These are phyloP conservation scores for Zygnema cylindricum DNA, from an alignment of 139 green algal species.

Conservation along the genomic window DNA sequence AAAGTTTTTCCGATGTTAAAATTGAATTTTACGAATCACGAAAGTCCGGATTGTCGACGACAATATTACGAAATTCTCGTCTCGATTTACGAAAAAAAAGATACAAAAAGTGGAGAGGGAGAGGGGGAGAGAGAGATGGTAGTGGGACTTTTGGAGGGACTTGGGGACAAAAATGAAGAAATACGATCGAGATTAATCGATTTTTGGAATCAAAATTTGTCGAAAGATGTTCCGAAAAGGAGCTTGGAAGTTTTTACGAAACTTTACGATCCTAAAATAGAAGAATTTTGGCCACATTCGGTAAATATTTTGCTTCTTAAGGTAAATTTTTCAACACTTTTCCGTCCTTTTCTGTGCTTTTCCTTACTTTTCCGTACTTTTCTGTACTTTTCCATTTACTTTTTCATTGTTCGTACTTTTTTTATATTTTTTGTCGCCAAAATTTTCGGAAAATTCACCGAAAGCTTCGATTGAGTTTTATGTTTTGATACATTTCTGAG, in stretches of 20 bases:
- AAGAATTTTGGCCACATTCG: constrained; percentile 18
- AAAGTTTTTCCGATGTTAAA: constrained; percentile 1
- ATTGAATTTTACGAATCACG: background rate
- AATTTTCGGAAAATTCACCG: no score
- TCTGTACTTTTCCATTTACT: no score
- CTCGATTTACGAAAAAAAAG: background rate
- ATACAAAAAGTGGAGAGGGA: no score
- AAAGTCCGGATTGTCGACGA: constrained; percentile 2
- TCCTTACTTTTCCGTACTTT: no score
- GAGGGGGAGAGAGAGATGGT: background rate
- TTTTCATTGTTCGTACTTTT: no score
- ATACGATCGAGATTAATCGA: background rate
- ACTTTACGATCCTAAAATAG: constrained; percentile 18
- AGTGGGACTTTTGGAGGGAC: constrained; percentile 7
- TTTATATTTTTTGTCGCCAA: no score
- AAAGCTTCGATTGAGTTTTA: no score
- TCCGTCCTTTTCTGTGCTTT: no score
- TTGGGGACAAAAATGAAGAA: background rate
- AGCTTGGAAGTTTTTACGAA: background rate
- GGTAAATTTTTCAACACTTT: constrained; percentile 2
- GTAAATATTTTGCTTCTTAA: constrained; percentile 24
- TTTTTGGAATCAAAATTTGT: constrained; percentile 22
- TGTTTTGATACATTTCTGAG: no score
- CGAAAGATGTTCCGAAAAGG: background rate
- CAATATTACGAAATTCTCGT: background rate